These are phyloP conservation scores for Lanzia echinophila DNA, from an alignment of 2,329 filamentous ascomycete genomes.

Conservation along the genomic window DNA sequence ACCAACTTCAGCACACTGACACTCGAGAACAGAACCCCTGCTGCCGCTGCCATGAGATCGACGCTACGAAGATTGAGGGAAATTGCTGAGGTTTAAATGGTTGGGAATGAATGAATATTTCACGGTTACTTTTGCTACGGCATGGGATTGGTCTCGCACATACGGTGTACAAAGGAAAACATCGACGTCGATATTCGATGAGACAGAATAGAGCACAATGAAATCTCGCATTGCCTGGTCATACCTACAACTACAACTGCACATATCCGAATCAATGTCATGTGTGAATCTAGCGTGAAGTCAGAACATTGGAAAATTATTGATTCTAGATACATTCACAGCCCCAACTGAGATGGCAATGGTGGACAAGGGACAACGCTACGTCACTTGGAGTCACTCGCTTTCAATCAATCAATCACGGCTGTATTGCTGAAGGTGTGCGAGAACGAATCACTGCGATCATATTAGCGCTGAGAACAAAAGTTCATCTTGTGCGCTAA, in stretches of 20 bases:
- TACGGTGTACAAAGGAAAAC: slow-evolving; percentile 8
- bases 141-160: slow-evolving; percentile 7
- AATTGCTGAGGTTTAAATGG: slow-evolving; percentile 84
- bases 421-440: too few relatives aligned
- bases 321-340: too few relatives aligned
- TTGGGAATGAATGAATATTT: slow-evolving; percentile 11
- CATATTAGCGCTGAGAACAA: too few relatives aligned
- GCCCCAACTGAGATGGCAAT: too few relatives aligned
- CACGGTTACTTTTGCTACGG: slow-evolving; percentile 8
- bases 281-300: background rate
- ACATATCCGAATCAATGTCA: background rate
- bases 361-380: too few relatives aligned
- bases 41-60: slow-evolving; percentile 88
- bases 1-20: slow-evolving; percentile 11
- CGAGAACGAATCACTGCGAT: too few relatives aligned
- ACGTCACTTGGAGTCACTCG: too few relatives aligned
- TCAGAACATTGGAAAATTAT: too few relatives aligned
- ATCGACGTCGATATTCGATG: slow-evolving; percentile 10
- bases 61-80: slow-evolving; percentile 96
- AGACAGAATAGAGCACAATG: slow-evolving; percentile 4
- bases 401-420: too few relatives aligned
- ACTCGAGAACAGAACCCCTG: slow-evolving; percentile 61
- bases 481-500: too few relatives aligned
- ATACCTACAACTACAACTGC: background rate
- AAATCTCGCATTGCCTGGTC: slow-evolving; percentile 6